Evolutionary conservation across 352 stramenopile species (phyloP).

Genomic region (Phytophthora palmivora): DNA sequence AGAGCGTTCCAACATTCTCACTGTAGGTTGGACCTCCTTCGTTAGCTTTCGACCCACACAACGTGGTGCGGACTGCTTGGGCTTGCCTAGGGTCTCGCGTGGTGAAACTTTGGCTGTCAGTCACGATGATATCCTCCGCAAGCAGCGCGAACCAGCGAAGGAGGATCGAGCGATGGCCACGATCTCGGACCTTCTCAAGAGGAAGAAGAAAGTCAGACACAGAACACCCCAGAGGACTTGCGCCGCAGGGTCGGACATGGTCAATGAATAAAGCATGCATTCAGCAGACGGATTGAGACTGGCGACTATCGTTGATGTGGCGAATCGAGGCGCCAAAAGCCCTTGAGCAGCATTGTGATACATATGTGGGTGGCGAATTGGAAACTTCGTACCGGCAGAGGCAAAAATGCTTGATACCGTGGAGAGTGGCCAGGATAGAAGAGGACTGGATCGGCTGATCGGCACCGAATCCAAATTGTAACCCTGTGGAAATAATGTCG

Average conservation of each 20-base stretch:
- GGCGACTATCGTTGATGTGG: slow-evolving; percentile 1
- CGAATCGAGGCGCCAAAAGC: background rate
- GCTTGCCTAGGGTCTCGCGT: background rate
- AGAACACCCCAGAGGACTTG: slow-evolving; percentile 7
- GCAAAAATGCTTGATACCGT: slow-evolving; percentile 10
- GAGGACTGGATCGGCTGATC: background rate
- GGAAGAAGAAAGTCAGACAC: slow-evolving; percentile 19
- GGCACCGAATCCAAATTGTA: slow-evolving; percentile 1
- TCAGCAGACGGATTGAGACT: slow-evolving; percentile 10
- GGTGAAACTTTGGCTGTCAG: background rate
- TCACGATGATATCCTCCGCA: background rate
- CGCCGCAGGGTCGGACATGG: background rate
- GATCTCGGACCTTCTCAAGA: slow-evolving; percentile 18
- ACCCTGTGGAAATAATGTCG: background rate
- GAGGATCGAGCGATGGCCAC: background rate
- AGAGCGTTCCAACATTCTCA: slow-evolving; percentile 6
- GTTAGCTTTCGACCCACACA: slow-evolving; percentile 17
- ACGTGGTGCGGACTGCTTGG: background rate
- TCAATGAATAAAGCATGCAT: slow-evolving; percentile 3
- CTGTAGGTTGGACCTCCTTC: background rate
- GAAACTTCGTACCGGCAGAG: background rate
- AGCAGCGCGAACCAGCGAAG: slow-evolving; percentile 15
- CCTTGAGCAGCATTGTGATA: slow-evolving; percentile 7
- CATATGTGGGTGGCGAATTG: slow-evolving; percentile 1
- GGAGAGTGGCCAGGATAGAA: background rate